A percentile compares a stretch with the other conserved stretches of the same genome.
Conservation (phyloP, 495 filamentous ascomycete genomes). For the Penicillium dipodomyicola region DNA sequence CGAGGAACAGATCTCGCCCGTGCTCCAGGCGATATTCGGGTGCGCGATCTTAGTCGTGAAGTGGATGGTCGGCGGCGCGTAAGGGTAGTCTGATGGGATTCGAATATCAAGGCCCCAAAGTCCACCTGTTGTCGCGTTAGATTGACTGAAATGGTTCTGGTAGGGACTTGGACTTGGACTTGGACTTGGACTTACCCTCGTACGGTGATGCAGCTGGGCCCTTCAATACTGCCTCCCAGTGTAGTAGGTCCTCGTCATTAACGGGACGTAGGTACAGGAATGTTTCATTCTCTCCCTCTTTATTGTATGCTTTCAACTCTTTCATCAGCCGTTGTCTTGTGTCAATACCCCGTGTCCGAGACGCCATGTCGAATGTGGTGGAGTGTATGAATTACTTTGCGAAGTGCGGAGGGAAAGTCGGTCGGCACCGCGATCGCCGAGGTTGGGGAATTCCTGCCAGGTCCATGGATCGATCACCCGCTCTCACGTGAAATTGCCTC, state of each 20-base stretch:
- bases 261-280: constrained; percentile 64
- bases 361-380: constrained; percentile 25
- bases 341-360: constrained; percentile 25
- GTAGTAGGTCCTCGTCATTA: constrained; percentile 65
- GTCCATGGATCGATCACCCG: constrained; percentile 7
- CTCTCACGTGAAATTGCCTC: constrained; percentile 26
- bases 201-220: constrained; percentile 67
- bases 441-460: constrained; percentile 8
- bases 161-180: not conserved
- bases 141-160: not conserved
- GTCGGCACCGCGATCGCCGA: constrained; percentile 10
- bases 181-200: constrained; percentile 51
- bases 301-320: constrained; percentile 60
- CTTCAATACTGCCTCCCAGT: constrained; percentile 78
- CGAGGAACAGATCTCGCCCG: constrained; percentile 77
- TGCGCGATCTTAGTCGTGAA: constrained; percentile 84
- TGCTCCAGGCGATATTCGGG: constrained; percentile 76
- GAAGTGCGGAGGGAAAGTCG: constrained; percentile 4
- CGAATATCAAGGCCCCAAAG: constrained; percentile 77
- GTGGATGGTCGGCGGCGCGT: constrained; percentile 66
- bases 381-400: not conserved
- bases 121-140: constrained; percentile 55
- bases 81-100: constrained; percentile 77
- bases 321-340: constrained; percentile 61
- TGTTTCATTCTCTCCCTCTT: constrained; percentile 50